Evolutionary conservation across 1,139 yeast species (phyloP), one percentile per base, ranked within the genome.

Genomic region (Wickerhamiella pararugosa): DNA sequence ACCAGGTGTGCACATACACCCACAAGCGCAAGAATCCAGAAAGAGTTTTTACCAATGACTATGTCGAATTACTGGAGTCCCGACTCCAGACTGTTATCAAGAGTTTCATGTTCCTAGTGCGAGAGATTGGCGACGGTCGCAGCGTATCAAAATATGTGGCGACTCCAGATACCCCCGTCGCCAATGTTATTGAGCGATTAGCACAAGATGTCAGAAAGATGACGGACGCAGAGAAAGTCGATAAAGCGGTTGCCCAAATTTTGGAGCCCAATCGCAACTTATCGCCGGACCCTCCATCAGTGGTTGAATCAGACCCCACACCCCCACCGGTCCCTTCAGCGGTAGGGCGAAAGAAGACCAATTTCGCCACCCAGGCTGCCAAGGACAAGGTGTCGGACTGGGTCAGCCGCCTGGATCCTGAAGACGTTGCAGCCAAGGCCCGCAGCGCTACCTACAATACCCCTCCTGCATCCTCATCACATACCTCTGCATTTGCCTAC

Each of bases 1-100:
- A 80, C 58, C 79, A 78, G 57, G 69, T 79, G 35, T 80, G 92
- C 59, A 77, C 81, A 0, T 80, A 78, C 54, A 74, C 82, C 27
- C 83, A 79, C 49, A 71, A 78, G 62, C 73, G 72, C 58, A 73
- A 73, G 51, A 64, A 67, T 32, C 72, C 69, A 47, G 86, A 79
- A 48, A 75, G 75, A 54, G 62, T 63, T 37, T 78, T 76, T 51
- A 78, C 84, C 1, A 62, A 64, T 34, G 80, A 80, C 1, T 78
- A 79, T 50, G 81, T 79, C 9, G 90, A 80, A 52, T 61, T 80
- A 43, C 61, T 80, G 37, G 87, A 80, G 54, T 75, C 79, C 25
- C 61, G 90, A 41, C 64, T 79, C 40, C 77, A 75, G 40, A 65
- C 79, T 29, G 63, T 79, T 34, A 74, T 77, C 37, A 71, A 71